Conservation (phyloP, 1,284 basidiomycete species). For the Trametes polyzona region DNA sequence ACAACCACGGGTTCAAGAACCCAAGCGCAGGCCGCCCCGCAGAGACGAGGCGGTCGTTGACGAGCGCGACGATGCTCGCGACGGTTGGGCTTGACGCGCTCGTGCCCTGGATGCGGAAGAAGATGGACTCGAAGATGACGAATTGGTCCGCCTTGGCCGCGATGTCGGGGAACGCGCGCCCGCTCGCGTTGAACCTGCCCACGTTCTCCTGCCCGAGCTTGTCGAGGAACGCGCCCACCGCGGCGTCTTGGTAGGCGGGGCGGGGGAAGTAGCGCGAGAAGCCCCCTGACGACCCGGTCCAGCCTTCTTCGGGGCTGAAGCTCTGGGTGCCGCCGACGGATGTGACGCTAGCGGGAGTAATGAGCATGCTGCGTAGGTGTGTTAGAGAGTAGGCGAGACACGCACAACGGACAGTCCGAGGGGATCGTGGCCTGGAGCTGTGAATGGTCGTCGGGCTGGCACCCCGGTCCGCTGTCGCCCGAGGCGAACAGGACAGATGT, state of each 20-base stretch:
- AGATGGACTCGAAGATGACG: conserved; percentile 40
- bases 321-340: conserved; percentile 56
- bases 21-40: conserved; percentile 46
- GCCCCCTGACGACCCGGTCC: conserved; percentile 58
- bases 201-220: conserved; percentile 34
- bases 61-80: conserved; percentile 53
- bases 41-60: conserved; percentile 53
- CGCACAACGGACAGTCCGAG: conserved; percentile 54
- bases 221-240: conserved; percentile 37
- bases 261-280: conserved; percentile 54
- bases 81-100: conserved; percentile 55
- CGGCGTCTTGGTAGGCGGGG: conserved; percentile 42
- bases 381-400: background rate
- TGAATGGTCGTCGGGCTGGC: conserved; percentile 48
- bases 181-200: conserved; percentile 34
- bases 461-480: conserved; percentile 62
- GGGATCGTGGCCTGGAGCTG: conserved; percentile 71
- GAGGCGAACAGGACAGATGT: conserved; percentile 64
- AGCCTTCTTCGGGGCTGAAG: conserved; percentile 54
- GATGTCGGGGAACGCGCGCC: conserved; percentile 40
- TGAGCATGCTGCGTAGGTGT: too few relatives aligned
- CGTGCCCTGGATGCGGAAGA: conserved; percentile 51
- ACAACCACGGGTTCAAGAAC: conserved; percentile 53
- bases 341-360: conserved; percentile 48
- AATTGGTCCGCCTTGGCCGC: conserved; percentile 34